Conservation (phyloP, 2,329 filamentous ascomycete genomes). For the Fusarium sp. region DNA sequence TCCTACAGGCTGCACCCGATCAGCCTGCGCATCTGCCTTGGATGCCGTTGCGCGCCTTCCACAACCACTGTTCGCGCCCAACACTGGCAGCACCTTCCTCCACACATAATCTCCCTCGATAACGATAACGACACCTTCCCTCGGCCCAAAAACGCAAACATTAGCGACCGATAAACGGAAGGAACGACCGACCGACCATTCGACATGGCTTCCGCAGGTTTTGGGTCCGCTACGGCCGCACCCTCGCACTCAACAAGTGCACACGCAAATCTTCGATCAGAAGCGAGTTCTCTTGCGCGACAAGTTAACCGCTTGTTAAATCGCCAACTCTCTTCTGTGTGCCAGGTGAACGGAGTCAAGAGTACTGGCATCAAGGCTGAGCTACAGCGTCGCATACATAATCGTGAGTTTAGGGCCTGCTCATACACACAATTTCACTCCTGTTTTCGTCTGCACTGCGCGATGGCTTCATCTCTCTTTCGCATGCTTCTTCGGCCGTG, state of each 20-base stretch:
- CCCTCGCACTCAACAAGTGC: slow-evolving; percentile 20
- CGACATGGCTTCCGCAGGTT: slow-evolving; percentile 41
- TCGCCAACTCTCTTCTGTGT: slow-evolving; percentile 78
- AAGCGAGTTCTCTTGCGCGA: slow-evolving; percentile 58
- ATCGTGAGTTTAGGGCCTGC: slow-evolving; percentile 68
- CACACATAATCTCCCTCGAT: background rate
- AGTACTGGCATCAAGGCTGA: slow-evolving; percentile 87
- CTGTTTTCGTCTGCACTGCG: background rate
- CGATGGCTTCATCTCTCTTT: background rate
- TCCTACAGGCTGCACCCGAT: slow-evolving; percentile 22
- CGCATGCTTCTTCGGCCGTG: background rate
- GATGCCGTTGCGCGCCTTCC: slow-evolving; percentile 43
- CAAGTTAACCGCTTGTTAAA: slow-evolving; percentile 62
- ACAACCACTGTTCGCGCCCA: slow-evolving; percentile 21
- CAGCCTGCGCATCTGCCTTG: slow-evolving; percentile 41
- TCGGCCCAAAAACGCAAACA: background rate
- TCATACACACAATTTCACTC: background rate
- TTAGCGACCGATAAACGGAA: slow-evolving; percentile 13
- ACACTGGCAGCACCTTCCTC: slow-evolving; percentile 26
- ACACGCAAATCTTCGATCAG: slow-evolving; percentile 49
- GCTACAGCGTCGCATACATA: slow-evolving; percentile 80
- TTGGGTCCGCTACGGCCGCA: slow-evolving; percentile 33
- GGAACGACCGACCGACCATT: slow-evolving; percentile 9
- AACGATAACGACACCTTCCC: slow-evolving; percentile 1
- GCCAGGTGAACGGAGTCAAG: slow-evolving; percentile 76